Conservation (phyloP, 164 flowering plant species). For the Liquidambar formosana region DNA sequence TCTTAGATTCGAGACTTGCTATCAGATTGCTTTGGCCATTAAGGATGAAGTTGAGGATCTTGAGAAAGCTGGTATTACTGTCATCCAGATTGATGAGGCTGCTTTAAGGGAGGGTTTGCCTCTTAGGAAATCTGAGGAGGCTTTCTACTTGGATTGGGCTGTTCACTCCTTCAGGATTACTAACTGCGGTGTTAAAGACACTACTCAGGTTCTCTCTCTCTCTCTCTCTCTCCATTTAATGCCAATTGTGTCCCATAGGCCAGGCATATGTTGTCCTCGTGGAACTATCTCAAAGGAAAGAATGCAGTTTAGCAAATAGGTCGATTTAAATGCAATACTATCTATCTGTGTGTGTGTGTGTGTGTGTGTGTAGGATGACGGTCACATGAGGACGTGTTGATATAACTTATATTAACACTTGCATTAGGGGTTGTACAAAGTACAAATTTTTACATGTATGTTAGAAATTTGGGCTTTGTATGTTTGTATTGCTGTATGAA, state of each 20-base stretch:
- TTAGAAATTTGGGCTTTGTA: too few species aligned
- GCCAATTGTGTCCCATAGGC: background rate
- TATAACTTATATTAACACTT: too few species aligned
- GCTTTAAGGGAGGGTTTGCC: constrained; percentile 70
- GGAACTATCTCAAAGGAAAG: too few species aligned
- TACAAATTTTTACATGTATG: too few species aligned
- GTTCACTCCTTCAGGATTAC: constrained; percentile 72
- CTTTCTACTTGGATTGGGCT: constrained; percentile 71
- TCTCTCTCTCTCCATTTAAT: background rate
- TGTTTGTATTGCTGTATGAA: too few species aligned
- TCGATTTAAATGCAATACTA: too few species aligned
- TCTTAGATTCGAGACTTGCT: constrained; percentile 54
- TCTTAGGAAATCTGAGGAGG: constrained; percentile 58
- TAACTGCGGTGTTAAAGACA: constrained; percentile 50
- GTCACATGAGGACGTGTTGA: too few species aligned
- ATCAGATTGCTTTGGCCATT: constrained; percentile 69
- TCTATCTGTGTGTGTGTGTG: too few species aligned
- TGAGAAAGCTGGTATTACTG: constrained; percentile 57
- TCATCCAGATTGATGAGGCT: constrained; percentile 73
- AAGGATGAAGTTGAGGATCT: constrained; percentile 74
- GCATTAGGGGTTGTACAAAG: too few species aligned
- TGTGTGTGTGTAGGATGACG: too few species aligned
- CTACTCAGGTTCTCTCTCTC: constrained; percentile 48
- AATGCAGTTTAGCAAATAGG: too few species aligned
- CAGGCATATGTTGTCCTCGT: too few species aligned